These are phyloP conservation scores for Inosperma sp. DNA, from an alignment of 768 basidiomycete species.

Conservation along the genomic window DNA sequence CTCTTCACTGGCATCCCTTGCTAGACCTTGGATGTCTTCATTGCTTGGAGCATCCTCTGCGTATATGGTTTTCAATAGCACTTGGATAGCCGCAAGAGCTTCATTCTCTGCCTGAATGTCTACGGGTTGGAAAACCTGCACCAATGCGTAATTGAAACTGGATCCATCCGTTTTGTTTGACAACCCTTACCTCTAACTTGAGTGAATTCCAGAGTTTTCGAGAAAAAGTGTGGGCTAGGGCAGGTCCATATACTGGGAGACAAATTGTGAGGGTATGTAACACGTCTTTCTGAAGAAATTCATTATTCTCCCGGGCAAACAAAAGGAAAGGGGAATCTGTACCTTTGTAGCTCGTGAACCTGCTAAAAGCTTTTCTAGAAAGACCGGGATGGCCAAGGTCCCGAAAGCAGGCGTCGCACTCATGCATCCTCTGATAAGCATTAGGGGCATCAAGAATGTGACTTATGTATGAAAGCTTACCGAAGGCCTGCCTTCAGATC, in stretches of 20 bases:
- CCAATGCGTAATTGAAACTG: background rate
- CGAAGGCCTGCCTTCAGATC: slow-evolving; percentile 73
- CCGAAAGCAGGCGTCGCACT: slow-evolving; percentile 80
- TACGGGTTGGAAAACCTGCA: slow-evolving; percentile 88
- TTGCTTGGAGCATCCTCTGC: slow-evolving; percentile 42
- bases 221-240: slow-evolving; percentile 55
- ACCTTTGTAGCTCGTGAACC: slow-evolving; percentile 84
- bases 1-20: slow-evolving; percentile 72
- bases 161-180: background rate
- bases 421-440: slow-evolving; percentile 62
- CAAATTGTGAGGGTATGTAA: slow-evolving; percentile 72
- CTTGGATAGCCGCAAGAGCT: slow-evolving; percentile 66
- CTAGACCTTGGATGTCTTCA: slow-evolving; percentile 51
- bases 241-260: slow-evolving; percentile 79
- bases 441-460: too few relatives aligned
- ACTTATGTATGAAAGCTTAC: slow-evolving; percentile 43
- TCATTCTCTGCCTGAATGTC: slow-evolving; percentile 70
- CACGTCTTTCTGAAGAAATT: slow-evolving; percentile 66
- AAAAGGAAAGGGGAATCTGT: background rate
- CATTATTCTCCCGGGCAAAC: background rate
- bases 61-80: slow-evolving; percentile 73
- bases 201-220: slow-evolving; percentile 85
- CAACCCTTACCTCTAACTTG: slow-evolving; percentile 74
- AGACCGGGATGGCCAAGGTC: slow-evolving; percentile 76
- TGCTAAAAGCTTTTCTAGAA: slow-evolving; percentile 86